A percentile compares a stretch with the other conserved stretches of the same genome.
Conservation (phyloP, 2,329 filamentous ascomycete species). For the Diaporthe sp. region DNA sequence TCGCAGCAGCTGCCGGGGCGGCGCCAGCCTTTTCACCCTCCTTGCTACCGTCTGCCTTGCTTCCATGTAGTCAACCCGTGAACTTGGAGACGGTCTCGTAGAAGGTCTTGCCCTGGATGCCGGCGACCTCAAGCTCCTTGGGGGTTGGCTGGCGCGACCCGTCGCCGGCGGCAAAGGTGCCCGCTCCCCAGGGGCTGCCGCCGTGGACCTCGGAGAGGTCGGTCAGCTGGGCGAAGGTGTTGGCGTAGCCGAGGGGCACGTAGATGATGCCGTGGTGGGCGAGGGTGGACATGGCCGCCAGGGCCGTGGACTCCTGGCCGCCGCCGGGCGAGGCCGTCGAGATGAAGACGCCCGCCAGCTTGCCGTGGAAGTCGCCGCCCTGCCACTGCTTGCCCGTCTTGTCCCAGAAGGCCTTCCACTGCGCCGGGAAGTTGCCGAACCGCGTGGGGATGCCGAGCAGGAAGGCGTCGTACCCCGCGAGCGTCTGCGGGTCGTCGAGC, state of each 20-base stretch:
- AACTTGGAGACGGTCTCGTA: conserved; percentile 81
- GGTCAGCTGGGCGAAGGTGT: conserved; percentile 77
- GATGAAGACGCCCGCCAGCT: conserved; percentile 92
- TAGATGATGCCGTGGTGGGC: conserved; percentile 96
- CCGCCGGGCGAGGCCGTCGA: conserved; percentile 87
- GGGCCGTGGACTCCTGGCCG: conserved; percentile 91
- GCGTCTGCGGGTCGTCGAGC: conserved; percentile 67
- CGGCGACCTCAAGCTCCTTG: conserved; percentile 84
- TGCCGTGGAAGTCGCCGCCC: conserved; percentile 83
- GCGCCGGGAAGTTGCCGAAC: conserved; percentile 96
- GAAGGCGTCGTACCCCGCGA: conserved; percentile 87
- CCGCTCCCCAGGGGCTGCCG: conserved; percentile 92
- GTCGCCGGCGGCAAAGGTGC: conserved; percentile 85
- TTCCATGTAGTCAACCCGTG: conserved; percentile 84
- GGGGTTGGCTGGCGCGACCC: conserved; percentile 85
- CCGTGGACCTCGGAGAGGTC: conserved; percentile 87
- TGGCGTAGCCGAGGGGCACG: conserved; percentile 95
- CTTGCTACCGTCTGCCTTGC: conserved; percentile 51
- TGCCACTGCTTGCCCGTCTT: conserved; percentile 88
- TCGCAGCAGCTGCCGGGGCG: conserved; percentile 44
- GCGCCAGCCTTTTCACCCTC: conserved; percentile 17
- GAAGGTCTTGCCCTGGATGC: conserved; percentile 87
- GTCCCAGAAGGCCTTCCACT: conserved; percentile 97
- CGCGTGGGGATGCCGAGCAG: conserved; percentile 95
- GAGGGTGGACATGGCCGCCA: conserved; percentile 87